Evolutionary conservation across 306 rosid genomes (phyloP).

Genomic region (Amphicarpaea edgeworthii): DNA sequence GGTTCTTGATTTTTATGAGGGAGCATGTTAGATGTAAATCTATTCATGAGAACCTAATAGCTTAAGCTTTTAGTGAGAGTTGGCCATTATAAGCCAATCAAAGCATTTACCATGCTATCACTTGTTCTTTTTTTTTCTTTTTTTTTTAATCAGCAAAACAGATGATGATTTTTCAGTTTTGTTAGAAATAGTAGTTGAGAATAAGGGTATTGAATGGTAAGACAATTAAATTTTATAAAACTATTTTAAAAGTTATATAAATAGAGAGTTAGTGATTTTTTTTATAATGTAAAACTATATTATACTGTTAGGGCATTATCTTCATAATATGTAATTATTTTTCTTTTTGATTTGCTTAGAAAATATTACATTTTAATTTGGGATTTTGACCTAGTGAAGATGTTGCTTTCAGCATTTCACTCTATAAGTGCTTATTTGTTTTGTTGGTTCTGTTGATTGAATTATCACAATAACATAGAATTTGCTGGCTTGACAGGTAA

Average conservation of each 20-base stretch:
- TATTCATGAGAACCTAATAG: not conserved
- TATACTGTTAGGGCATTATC: no score
- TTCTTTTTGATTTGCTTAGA: not conserved
- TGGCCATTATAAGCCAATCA: slow-evolving; percentile 29
- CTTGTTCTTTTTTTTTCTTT: no score
- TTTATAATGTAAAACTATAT: no score
- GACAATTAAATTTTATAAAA: no score
- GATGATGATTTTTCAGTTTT: no score
- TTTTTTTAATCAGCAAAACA: no score
- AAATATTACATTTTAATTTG: not conserved
- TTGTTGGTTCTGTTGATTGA: slow-evolving; percentile 30
- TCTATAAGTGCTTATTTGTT: slow-evolving; percentile 7
- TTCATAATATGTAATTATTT: no score
- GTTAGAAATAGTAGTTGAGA: no score
- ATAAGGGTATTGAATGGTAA: no score
- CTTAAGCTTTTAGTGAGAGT: slow-evolving; percentile 11
- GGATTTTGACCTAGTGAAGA: not conserved
- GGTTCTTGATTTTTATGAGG: not conserved
- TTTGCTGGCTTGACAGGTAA: slow-evolving; percentile 66
- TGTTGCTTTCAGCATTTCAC: slow-evolving; percentile 5
- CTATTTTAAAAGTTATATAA: no score
- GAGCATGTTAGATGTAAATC: not conserved
- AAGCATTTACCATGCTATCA: slow-evolving; percentile 16
- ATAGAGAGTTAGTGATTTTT: no score
- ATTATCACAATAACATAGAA: slow-evolving; percentile 5